Evolutionary conservation across 306 rosid species (phyloP), one percentile per base, ranked within the genome.

Genomic region (Datisca glomerata): DNA sequence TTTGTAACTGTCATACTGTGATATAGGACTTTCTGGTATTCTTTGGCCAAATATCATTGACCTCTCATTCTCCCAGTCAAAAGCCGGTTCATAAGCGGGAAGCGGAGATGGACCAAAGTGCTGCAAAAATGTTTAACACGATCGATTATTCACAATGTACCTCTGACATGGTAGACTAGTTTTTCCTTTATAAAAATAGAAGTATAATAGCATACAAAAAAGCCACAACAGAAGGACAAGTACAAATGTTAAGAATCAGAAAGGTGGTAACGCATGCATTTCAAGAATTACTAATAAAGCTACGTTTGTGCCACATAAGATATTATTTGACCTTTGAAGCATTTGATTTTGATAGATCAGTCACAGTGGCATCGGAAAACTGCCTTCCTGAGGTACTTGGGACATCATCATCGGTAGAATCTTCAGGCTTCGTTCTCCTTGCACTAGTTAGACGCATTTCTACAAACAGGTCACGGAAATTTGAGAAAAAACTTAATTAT

Each of bases 11-110:
- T 20, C 79, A 53, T 89, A 89, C 98, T 84, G 95, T 40, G 91
- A 66, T 47, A 75, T 49, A 36, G 98, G 98, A 66, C 81, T 60
- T 72, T 89, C 98, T 1, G 84, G 83, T 46, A 70, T 71, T 74
- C 98, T 75, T 78, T 89, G 98, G 19, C 98, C 95, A 71, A 80
- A 85, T 74, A 80, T 89, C 84, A 78, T 59, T 3, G 80, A 81
- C 67, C 98, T 78, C 78, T 89, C 98, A 54, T 84, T 80, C 68
- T 89, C 98, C 98, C 98, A 89, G 65, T 89, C 98, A 78, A 80
- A 89, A 11, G 95, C 98, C 2, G 95, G 98, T 53, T 84, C 95
- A 48, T 89, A 89, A 21, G 95, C 95, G 38, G 95, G 98, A 53
- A 89, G 85, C 12, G 95, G 86, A 43, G 95, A 89, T 24, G 68